These are phyloP conservation scores for Globisporangium orthogonon DNA, from an alignment of 352 stramenopile species.

Conservation along the genomic window DNA sequence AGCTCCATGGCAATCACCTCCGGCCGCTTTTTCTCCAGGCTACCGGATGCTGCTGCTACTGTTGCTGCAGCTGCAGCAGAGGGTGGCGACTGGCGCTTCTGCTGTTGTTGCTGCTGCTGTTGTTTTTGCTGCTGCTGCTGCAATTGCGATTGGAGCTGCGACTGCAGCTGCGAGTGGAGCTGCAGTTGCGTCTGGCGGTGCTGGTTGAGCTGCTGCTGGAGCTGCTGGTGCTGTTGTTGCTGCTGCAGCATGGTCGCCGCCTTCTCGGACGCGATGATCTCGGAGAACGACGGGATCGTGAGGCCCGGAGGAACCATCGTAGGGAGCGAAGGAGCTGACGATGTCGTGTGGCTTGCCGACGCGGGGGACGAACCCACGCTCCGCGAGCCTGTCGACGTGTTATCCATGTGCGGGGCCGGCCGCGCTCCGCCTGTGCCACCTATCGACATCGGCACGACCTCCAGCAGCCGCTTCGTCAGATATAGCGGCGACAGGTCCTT, in stretches of 20 bases:
- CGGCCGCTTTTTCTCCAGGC: slow-evolving; percentile 10
- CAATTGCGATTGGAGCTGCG: slow-evolving; percentile 6
- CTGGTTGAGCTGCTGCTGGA: slow-evolving; percentile 15
- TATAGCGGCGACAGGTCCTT: slow-evolving; percentile 68
- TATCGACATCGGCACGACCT: slow-evolving; percentile 48
- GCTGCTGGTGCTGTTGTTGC: slow-evolving; percentile 25
- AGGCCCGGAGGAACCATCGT: slow-evolving; percentile 12
- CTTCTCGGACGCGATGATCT: slow-evolving; percentile 17
- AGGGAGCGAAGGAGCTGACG: slow-evolving; percentile 1
- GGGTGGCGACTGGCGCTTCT: slow-evolving; percentile 14
- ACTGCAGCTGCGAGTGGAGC: slow-evolving; percentile 12
- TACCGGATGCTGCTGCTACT: background rate
- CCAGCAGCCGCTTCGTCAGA: slow-evolving; percentile 71
- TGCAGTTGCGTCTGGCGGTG: slow-evolving; percentile 22
- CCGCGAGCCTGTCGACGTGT: background rate
- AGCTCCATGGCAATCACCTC: slow-evolving; percentile 7
- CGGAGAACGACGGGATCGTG: slow-evolving; percentile 15
- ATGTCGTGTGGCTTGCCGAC: slow-evolving; percentile 9
- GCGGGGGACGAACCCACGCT: slow-evolving; percentile 14
- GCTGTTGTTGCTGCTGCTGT: too few relatives aligned
- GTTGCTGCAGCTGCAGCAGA: background rate
- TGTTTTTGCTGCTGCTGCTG: slow-evolving; percentile 11
- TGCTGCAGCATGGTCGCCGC: slow-evolving; percentile 6
- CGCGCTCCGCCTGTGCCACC: slow-evolving; percentile 25
- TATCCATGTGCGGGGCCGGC: slow-evolving; percentile 13